A percentile compares a stretch with the other conserved stretches of the same genome.
Conservation (phyloP, 2,329 filamentous ascomycete species). For the Hyphodiscus sp. region DNA sequence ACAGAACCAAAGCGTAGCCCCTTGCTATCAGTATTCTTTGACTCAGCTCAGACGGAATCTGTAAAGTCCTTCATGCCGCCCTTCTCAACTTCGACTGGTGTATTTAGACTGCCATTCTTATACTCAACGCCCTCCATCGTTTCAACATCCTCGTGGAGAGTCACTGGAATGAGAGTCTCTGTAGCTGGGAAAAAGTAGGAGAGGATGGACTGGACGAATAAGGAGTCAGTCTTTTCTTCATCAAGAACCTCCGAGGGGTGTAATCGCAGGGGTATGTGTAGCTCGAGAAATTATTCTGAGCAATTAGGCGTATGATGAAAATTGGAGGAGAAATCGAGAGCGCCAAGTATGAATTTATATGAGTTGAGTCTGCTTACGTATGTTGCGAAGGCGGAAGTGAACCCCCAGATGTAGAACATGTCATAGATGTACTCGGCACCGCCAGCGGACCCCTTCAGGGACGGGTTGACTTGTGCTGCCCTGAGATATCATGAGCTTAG, state of each 20-base stretch:
- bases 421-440: constrained; percentile 30
- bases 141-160: constrained; percentile 29
- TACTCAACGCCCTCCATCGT: background rate
- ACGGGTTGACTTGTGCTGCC: constrained; percentile 17
- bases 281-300: too few relatives aligned
- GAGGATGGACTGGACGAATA: constrained; percentile 25
- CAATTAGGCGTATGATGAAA: too few relatives aligned
- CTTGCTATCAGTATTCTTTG: too few relatives aligned
- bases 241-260: too few relatives aligned
- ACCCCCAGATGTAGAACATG: constrained; percentile 34
- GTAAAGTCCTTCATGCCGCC: background rate
- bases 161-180: constrained; percentile 26
- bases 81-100: background rate
- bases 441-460: constrained; percentile 21
- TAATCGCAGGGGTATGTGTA: too few relatives aligned
- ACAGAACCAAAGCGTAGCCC: too few relatives aligned
- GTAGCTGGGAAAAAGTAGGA: constrained; percentile 30
- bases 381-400: constrained; percentile 28
- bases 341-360: too few relatives aligned
- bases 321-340: too few relatives aligned
- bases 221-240: too few relatives aligned
- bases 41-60: too few relatives aligned
- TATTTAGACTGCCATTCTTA: background rate
- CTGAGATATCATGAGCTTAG: background rate
- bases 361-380: too few relatives aligned